These are phyloP conservation scores for Escallonia herrerae DNA, from an alignment of 129 eudicot species.

Conservation along the genomic window DNA sequence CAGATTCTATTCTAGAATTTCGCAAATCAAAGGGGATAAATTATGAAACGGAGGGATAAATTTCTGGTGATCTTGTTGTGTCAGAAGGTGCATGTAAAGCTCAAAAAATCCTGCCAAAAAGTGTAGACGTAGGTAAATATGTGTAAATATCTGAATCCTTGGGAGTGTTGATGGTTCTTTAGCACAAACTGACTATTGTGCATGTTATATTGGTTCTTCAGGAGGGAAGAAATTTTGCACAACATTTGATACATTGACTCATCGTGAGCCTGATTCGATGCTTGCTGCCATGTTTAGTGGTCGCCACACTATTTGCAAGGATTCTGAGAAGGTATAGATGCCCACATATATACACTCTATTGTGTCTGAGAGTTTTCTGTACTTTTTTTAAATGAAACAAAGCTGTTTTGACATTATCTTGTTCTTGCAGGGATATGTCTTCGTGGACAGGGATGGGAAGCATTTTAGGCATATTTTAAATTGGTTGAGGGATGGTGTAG, in stretches of 20 bases:
- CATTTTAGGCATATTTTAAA: slow-evolving; percentile 79
- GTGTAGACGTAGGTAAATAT: not conserved
- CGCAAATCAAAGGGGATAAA: not conserved
- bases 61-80: not conserved
- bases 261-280: slow-evolving; percentile 93
- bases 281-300: slow-evolving; percentile 99
- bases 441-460: slow-evolving; percentile 91
- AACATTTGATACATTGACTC: slow-evolving; percentile 74
- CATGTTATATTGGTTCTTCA: slow-evolving; percentile 8
- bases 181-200: slow-evolving; percentile 1
- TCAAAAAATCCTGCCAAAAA: too few species aligned
- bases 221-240: slow-evolving; percentile 93
- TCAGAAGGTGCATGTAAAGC: not conserved
- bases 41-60: not conserved
- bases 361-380: not conserved
- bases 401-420: slow-evolving; percentile 1
- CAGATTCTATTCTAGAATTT: not conserved
- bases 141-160: not conserved
- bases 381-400: slow-evolving; percentile 9
- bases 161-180: not conserved
- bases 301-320: slow-evolving; percentile 68
- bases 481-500: slow-evolving; percentile 88
- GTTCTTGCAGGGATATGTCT: slow-evolving; percentile 67
- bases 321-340: slow-evolving; percentile 53
- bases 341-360: not conserved